Base-by-base conservation (phyloP, 2,329 filamentous ascomycete genomes). In the Corinectria fuckeliana region DNA sequence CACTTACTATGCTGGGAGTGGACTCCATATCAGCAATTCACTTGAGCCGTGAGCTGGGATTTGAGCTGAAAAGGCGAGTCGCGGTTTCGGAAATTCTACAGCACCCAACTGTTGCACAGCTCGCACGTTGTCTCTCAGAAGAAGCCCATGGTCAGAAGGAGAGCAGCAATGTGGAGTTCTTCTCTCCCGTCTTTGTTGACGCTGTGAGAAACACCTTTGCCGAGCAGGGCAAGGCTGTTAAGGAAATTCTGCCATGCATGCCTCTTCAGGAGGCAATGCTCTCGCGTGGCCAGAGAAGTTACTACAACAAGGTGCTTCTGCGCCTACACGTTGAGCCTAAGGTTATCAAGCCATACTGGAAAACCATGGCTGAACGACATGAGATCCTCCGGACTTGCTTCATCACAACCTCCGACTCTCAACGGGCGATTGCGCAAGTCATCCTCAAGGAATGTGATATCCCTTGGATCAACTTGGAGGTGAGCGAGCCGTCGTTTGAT, bases 261-360 rank as follows among this genome's bases (percentile, higher is more conserved):
- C 91, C 93, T 1, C 78, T 97, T 0, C 93, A 97, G 73, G 91
- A 96, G 77, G 90, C 89, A 1, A 97, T 97, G 92, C 80, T 97
- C 0, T 84, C 86, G 8, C 68, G 79, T 62, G 75, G 75, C 1
- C 73, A 77, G 10, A 75, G 76, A 1, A 81, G 87, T 2, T 97
- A 97, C 71, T 87, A 84, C 68, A 97, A 96, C 71, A 85, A 85
- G 47, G 86, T 91, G 56, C 74, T 89, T 0, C 84, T 96, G 61
- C 79, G 82, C 5, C 71, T 96, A 6, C 76, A 75, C 4, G 78
- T 81, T 1, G 74, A 87, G 30, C 58, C 84, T 0, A 65, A 75
- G 1, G 75, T 69, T 0, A 78, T 97, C 48, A 80, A 79, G 63
- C 36, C 68, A 0, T 84, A 85, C 52, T 97, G 92, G 92, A 64